Conservation (phyloP, 2,329 filamentous ascomycete species). For the Aschersonia sp. region DNA sequence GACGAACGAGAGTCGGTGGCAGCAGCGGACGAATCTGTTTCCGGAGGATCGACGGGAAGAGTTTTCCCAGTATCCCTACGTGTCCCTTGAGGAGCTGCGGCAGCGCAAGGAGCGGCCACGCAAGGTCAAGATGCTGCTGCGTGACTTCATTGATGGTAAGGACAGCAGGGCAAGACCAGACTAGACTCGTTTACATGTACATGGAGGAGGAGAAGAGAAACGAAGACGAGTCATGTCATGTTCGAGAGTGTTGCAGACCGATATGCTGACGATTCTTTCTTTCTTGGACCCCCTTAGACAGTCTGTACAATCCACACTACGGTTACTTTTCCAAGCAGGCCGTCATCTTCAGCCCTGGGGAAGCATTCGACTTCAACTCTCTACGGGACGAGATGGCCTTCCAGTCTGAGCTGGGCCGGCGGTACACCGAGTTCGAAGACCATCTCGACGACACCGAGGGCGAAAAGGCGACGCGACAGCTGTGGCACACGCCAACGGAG, state of each 20-base stretch:
- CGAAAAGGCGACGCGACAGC: constrained; percentile 62
- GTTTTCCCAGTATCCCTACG: constrained; percentile 67
- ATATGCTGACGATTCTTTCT: too few species aligned
- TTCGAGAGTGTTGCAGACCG: too few species aligned
- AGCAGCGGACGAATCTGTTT: constrained; percentile 65
- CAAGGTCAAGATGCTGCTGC: constrained; percentile 89
- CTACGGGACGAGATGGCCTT: constrained; percentile 81
- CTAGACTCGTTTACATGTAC: not conserved
- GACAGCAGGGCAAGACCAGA: not conserved
- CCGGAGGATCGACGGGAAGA: constrained; percentile 67
- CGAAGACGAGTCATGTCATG: too few species aligned
- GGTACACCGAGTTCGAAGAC: constrained; percentile 87
- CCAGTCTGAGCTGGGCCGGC: constrained; percentile 56
- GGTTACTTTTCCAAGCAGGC: constrained; percentile 95
- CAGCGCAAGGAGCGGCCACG: constrained; percentile 60
- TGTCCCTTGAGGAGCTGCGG: constrained; percentile 70
- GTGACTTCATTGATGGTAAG: constrained; percentile 90
- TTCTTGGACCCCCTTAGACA: constrained; percentile 40
- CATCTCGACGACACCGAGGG: constrained; percentile 55
- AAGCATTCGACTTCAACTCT: constrained; percentile 75
- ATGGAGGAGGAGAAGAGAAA: too few species aligned
- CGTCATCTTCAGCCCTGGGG: constrained; percentile 86
- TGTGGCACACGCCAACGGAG: constrained; percentile 98
- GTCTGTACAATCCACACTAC: constrained; percentile 85
- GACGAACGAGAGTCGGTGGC: constrained; percentile 62